These are phyloP conservation scores for Aspergillus diversus DNA, from an alignment of 495 filamentous ascomycete species.

Conservation along the genomic window DNA sequence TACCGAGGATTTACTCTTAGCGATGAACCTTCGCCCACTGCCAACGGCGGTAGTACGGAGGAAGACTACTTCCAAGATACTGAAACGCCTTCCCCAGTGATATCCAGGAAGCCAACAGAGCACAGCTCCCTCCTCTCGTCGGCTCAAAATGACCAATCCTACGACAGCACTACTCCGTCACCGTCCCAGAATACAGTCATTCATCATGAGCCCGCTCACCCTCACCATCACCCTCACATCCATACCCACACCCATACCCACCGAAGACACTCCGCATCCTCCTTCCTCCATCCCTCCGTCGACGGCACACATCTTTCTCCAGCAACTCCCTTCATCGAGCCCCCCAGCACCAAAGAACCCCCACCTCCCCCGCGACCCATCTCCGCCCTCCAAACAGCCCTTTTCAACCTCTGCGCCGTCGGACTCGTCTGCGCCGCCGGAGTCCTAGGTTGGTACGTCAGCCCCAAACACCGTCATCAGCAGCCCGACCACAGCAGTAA, in stretches of 20 bases:
- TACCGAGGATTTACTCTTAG: constrained; percentile 80
- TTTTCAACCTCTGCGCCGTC: constrained; percentile 74
- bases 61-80: constrained; percentile 21
- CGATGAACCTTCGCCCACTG: constrained; percentile 51
- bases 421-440: constrained; percentile 81
- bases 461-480: constrained; percentile 27
- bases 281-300: constrained; percentile 42
- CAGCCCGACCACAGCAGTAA: constrained; percentile 30
- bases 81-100: constrained; percentile 18
- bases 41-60: constrained; percentile 2
- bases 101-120: constrained; percentile 34
- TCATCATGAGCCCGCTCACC: constrained; percentile 10
- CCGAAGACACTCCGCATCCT: constrained; percentile 37
- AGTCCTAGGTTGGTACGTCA: constrained; percentile 83
- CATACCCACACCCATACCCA: neutral
- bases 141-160: constrained; percentile 28
- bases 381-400: constrained; percentile 58
- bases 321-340: constrained; percentile 68
- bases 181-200: constrained; percentile 20
- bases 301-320: constrained; percentile 78
- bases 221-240: neutral
- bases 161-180: constrained; percentile 24
- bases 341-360: neutral
- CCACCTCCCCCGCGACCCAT: constrained; percentile 23
- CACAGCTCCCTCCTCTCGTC: constrained; percentile 35